A percentile compares a stretch with the other conserved stretches of the same genome.
Evolutionary conservation across 768 basidiomycete species (phyloP).

Genomic region (Suillus americanus): DNA sequence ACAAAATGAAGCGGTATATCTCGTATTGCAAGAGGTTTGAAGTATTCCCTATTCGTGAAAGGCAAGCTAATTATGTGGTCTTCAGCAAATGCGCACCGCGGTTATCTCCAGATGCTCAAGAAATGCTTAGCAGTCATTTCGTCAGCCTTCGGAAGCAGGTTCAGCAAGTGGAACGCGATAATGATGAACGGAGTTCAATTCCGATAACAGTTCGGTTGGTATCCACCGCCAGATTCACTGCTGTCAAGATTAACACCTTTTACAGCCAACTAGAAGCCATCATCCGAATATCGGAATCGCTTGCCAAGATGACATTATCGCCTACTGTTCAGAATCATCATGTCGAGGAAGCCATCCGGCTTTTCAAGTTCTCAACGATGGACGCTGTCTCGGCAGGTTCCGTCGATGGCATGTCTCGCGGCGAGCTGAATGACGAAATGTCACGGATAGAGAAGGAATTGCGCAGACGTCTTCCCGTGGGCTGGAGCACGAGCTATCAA

Average conservation of each 20-base stretch:
- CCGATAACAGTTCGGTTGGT: slow-evolving; percentile 95
- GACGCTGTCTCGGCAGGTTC: slow-evolving; percentile 96
- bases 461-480: slow-evolving; percentile 79
- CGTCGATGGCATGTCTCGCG: slow-evolving; percentile 87
- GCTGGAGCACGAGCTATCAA: slow-evolving; percentile 97
- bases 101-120: slow-evolving; percentile 88
- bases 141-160: slow-evolving; percentile 91
- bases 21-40: slow-evolving; percentile 91
- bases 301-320: slow-evolving; percentile 91
- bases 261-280: slow-evolving; percentile 92
- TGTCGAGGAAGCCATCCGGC: slow-evolving; percentile 95
- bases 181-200: slow-evolving; percentile 96
- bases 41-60: neutral
- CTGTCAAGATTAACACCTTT: neutral
- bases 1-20: slow-evolving; percentile 98
- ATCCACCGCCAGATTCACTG: neutral
- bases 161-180: slow-evolving; percentile 93
- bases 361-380: slow-evolving; percentile 99
- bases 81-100: slow-evolving; percentile 94
- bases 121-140: slow-evolving; percentile 95
- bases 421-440: slow-evolving; percentile 94
- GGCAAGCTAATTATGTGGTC: slow-evolving; percentile 4
- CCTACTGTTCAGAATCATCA: slow-evolving; percentile 87
- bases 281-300: slow-evolving; percentile 95
- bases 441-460: slow-evolving; percentile 85